A percentile compares a stretch with the other conserved stretches of the same genome.
phyloP scores from a whole-genome alignment of 2,329 filamentous ascomycete genomes.

The Aureobasidium pullulans region DNA sequence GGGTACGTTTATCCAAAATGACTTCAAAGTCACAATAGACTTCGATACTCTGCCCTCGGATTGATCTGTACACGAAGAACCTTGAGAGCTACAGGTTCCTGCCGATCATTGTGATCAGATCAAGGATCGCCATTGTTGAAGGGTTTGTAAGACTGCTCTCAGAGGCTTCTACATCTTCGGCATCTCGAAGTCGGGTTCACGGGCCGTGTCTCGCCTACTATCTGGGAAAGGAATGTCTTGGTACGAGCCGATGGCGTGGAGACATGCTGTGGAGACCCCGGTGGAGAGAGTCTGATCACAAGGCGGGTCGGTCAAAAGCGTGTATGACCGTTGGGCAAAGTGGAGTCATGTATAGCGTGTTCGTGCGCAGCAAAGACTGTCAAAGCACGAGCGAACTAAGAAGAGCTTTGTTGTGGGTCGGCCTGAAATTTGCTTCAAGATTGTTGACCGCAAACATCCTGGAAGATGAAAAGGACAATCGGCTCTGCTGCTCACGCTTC shows the following conservation, averaged over 20 bases:
- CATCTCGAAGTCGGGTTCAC: not conserved
- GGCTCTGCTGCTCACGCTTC: no score
- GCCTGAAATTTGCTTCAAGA: not conserved
- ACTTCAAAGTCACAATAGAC: no score
- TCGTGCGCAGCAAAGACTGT: not conserved
- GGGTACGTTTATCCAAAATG: not conserved
- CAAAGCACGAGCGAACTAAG: not conserved
- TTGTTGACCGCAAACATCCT: not conserved
- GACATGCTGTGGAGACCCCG: not conserved
- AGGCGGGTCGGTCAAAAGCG: not conserved
- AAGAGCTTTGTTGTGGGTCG: no score
- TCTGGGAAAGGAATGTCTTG: not conserved
- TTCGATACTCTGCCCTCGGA: no score
- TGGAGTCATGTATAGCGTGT: not conserved
- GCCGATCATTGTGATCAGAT: no score
- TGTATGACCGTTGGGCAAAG: not conserved
- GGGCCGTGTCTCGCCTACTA: not conserved
- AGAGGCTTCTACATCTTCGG: not conserved
- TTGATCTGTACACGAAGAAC: no score
- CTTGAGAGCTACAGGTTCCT: no score
- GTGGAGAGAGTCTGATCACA: conserved; percentile 1
- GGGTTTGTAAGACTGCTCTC: no score
- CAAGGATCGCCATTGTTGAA: no score
- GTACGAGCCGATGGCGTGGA: not conserved
- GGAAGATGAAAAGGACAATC: no score